Evolutionary conservation across 208 protist species (phyloP).

Genomic region (Crithidia fasciculata): DNA sequence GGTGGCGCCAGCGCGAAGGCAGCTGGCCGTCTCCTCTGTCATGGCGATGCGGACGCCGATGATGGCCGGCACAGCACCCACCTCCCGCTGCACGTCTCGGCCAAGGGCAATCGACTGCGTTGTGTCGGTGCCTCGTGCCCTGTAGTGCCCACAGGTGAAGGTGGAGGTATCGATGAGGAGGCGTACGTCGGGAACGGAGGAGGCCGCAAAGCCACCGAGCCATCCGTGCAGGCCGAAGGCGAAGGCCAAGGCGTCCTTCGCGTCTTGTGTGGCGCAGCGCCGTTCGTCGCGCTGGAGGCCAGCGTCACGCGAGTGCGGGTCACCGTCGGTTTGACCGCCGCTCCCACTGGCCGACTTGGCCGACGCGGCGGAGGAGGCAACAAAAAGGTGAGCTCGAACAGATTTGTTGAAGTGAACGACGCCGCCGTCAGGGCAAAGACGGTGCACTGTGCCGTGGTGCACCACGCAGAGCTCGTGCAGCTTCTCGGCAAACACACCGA

Average conservation of each 20-base stretch:
- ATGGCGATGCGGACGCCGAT: constrained; percentile 37
- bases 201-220: background rate
- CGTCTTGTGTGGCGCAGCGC: constrained; percentile 10
- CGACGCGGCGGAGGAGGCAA: background rate
- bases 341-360: background rate
- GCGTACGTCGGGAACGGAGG: constrained; percentile 12
- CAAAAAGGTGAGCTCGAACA: constrained; percentile 8
- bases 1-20: constrained; percentile 23
- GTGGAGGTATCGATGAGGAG: constrained; percentile 33
- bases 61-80: constrained; percentile 34
- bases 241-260: constrained; percentile 20
- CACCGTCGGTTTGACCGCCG: background rate
- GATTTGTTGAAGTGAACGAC: constrained; percentile 29
- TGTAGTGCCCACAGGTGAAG: constrained; percentile 28
- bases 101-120: constrained; percentile 30
- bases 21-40: constrained; percentile 46
- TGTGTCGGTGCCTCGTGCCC: constrained; percentile 10
- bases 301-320: background rate
- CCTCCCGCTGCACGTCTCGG: constrained; percentile 32
- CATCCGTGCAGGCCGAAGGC: constrained; percentile 19
- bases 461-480: constrained; percentile 14
- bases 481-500: constrained; percentile 9
- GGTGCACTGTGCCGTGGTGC: constrained; percentile 18
- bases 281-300: background rate
- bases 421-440: constrained; percentile 24